phyloP scores from a whole-genome alignment of 2,329 filamentous ascomycete species.

The Colletotrichum sp. region DNA sequence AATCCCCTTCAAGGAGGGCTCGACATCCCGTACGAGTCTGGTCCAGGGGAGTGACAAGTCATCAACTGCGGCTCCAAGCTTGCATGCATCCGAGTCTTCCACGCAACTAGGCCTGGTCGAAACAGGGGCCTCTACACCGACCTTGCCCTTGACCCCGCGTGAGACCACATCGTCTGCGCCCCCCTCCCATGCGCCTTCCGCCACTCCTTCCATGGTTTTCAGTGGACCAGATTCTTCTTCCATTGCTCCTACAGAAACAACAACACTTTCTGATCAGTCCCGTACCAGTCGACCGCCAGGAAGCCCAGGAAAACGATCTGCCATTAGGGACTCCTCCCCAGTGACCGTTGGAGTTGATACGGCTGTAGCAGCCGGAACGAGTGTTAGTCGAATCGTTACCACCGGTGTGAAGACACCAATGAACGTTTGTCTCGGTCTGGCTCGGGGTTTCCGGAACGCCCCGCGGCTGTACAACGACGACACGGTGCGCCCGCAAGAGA shows the following conservation, averaged over 20 bases:
- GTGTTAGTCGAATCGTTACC: constrained; percentile 73
- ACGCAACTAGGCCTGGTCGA: constrained; percentile 11
- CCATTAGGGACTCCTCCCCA: constrained; percentile 24
- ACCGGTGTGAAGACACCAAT: constrained; percentile 82
- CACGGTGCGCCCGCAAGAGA: constrained; percentile 77
- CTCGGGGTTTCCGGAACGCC: constrained; percentile 87
- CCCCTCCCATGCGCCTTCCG: not conserved
- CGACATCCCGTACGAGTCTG: not conserved
- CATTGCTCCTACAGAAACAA: constrained; percentile 36
- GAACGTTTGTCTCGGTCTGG: constrained; percentile 82
- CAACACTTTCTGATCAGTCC: constrained; percentile 34
- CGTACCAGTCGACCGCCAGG: not conserved
- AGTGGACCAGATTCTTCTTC: constrained; percentile 22
- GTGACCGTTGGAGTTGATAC: constrained; percentile 52
- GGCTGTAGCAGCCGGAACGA: constrained; percentile 69
- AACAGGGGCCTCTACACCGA: constrained; percentile 4
- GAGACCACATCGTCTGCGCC: not conserved
- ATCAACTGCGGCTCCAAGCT: not conserved
- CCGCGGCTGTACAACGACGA: constrained; percentile 86
- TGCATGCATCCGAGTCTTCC: constrained; percentile 14
- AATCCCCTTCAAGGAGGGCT: not conserved
- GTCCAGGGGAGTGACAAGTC: not conserved
- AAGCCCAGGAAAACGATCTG: constrained; percentile 17
- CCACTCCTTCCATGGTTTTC: constrained; percentile 27
- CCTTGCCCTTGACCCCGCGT: not conserved